Percentiles rank a stretch among this genome's conserved stretches.
Conservation (phyloP, 352 stramenopile genomes). For the Phytopythium oedochilum region DNA sequence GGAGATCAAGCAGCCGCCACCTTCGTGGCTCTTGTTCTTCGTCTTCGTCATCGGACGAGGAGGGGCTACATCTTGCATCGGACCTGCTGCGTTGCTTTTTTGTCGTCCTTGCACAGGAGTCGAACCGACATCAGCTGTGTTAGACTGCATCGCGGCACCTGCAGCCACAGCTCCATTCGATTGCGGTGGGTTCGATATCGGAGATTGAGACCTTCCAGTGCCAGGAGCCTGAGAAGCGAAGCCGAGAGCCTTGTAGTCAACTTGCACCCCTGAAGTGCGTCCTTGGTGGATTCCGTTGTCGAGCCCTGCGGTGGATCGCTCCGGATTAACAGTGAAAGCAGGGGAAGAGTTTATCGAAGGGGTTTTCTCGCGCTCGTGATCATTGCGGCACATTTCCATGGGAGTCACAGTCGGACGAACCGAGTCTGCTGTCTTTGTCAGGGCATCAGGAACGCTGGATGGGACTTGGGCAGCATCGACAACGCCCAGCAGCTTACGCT, state of each 20-base stretch:
- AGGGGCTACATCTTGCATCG: background rate
- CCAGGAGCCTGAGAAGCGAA: background rate
- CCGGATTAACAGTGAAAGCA: no score
- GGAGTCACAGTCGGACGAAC: background rate
- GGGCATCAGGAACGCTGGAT: background rate
- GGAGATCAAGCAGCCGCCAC: background rate
- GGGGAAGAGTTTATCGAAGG: no score
- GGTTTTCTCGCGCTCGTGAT: background rate
- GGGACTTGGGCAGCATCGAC: background rate
- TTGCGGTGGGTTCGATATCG: no score
- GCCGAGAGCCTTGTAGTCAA: slow-evolving; percentile 1
- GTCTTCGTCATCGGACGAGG: background rate
- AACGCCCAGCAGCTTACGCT: slow-evolving; percentile 15
- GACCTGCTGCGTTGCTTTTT: background rate
- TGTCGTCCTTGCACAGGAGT: background rate
- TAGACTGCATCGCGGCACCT: no score
- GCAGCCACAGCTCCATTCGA: no score
- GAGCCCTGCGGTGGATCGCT: background rate
- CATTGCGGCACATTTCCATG: background rate
- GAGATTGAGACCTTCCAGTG: background rate
- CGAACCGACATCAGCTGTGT: no score
- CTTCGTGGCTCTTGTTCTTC: background rate
- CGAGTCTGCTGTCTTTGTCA: background rate
- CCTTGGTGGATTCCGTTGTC: background rate
- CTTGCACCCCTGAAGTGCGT: background rate